Percentiles rank a stretch among this genome's conserved stretches.
phyloP scores from a whole-genome alignment of 345 rosid species.

The Arabis hirsuta region DNA sequence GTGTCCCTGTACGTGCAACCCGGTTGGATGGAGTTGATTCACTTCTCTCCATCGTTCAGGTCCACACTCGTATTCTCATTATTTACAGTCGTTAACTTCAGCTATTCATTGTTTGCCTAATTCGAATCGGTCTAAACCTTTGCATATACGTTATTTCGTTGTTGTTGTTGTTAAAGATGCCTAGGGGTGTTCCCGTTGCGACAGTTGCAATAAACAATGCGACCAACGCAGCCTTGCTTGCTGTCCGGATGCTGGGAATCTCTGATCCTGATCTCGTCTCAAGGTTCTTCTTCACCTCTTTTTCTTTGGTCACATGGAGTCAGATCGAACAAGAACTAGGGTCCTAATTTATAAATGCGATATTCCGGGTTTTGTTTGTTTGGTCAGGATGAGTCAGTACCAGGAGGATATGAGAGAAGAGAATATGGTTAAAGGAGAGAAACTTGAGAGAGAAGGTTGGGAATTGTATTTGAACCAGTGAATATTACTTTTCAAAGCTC shows the following conservation, averaged over 20 bases:
- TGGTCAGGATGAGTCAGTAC: conserved; percentile 83
- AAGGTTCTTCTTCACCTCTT: conserved; percentile 35
- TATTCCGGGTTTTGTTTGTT: background rate
- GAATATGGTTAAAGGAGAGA: conserved; percentile 73
- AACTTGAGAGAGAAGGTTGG: conserved; percentile 71
- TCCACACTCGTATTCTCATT: conserved; percentile 28
- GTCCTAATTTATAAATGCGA: background rate
- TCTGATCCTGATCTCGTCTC: conserved; percentile 70
- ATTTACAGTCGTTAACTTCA: background rate
- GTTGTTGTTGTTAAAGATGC: conserved; percentile 61
- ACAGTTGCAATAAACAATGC: conserved; percentile 92
- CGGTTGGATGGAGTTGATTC: conserved; percentile 92
- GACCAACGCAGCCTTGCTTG: conserved; percentile 83
- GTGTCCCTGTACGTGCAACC: conserved; percentile 89
- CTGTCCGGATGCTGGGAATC: conserved; percentile 75
- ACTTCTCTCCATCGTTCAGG: conserved; percentile 93
- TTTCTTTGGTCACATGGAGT: conserved; percentile 2
- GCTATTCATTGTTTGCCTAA: background rate
- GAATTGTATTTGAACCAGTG: conserved; percentile 66
- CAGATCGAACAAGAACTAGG: background rate
- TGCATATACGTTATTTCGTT: background rate
- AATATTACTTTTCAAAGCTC: conserved; percentile 21
- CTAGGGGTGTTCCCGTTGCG: conserved; percentile 94
- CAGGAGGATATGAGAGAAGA: conserved; percentile 79
- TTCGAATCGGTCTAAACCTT: background rate